phyloP scores from a whole-genome alignment of 192 early-diverging fungal species.

The Linnemannia schmuckeri region DNA sequence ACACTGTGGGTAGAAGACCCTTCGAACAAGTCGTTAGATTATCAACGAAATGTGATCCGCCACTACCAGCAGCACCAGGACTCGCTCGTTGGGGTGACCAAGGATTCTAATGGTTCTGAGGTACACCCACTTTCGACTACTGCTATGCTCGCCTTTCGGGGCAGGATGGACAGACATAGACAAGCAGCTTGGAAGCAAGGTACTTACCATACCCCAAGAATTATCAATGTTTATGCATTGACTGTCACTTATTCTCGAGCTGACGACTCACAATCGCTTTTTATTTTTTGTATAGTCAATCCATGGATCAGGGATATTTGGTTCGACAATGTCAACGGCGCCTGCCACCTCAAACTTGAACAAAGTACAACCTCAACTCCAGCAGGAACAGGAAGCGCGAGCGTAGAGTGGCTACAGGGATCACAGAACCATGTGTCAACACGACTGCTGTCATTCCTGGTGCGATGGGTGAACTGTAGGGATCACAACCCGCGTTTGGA shows the following conservation, averaged over 20 bases:
- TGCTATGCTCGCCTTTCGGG: conserved; percentile 46
- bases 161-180: conserved; percentile 62
- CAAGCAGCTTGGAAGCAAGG: conserved; percentile 46
- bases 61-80: conserved; percentile 38
- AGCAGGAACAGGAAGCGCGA: not conserved
- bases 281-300: conserved; percentile 1
- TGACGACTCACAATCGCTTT: not conserved
- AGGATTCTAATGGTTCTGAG: not conserved
- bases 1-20: conserved; percentile 57
- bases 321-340: conserved; percentile 47
- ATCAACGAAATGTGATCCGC: conserved; percentile 60
- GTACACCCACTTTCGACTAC: conserved; percentile 43
- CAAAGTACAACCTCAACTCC: not conserved
- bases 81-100: not conserved
- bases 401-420: conserved; percentile 27
- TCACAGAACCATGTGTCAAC: conserved; percentile 36
- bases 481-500: conserved; percentile 50
- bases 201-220: not conserved
- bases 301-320: conserved; percentile 28
- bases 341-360: conserved; percentile 34
- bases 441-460: conserved; percentile 37
- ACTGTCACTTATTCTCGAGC: not conserved
- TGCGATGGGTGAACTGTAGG: conserved; percentile 49
- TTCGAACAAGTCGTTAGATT: conserved; percentile 51
- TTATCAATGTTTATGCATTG: no score